Conservation (phyloP, 495 filamentous ascomycete genomes). For the Aspergillus cristatus region DNA sequence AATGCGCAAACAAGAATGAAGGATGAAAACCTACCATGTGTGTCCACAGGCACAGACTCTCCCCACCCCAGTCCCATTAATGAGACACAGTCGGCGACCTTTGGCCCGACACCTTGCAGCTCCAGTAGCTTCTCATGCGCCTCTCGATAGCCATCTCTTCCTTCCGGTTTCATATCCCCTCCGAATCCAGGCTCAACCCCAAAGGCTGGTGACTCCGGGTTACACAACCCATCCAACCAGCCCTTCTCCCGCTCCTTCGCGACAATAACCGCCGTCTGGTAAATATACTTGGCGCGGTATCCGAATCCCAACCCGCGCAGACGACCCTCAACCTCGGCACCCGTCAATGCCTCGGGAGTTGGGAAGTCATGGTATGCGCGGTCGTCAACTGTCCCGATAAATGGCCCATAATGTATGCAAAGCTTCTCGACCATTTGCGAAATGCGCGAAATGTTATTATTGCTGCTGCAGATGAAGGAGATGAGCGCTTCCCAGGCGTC, state of each 20-base stretch:
- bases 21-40: conserved; percentile 53
- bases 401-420: conserved; percentile 72
- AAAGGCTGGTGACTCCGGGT: conserved; percentile 60
- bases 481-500: conserved; percentile 94
- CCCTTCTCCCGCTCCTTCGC: conserved; percentile 51
- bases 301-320: conserved; percentile 84
- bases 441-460: conserved; percentile 95
- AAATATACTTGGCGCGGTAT: conserved; percentile 87
- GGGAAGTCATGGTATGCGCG: conserved; percentile 85
- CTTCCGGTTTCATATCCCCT: conserved; percentile 46
- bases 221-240: conserved; percentile 69
- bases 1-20: conserved; percentile 1
- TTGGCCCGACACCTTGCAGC: conserved; percentile 85
- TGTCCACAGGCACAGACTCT: conserved; percentile 91
- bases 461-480: conserved; percentile 95
- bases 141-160: conserved; percentile 60
- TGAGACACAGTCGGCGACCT: conserved; percentile 94
- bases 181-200: conserved; percentile 33
- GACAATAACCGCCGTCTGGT: conserved; percentile 72
- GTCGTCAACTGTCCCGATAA: conserved; percentile 60
- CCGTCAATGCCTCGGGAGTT: conserved; percentile 56
- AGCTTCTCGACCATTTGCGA: conserved; percentile 94
- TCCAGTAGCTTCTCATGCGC: conserved; percentile 74
- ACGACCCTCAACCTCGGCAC: conserved; percentile 60
- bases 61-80: conserved; percentile 97